A percentile compares a stretch with the other conserved stretches of the same genome.
Evolutionary conservation across 805 yeast species (phyloP).

Genomic region (Nakazawaea wickerhamii): DNA sequence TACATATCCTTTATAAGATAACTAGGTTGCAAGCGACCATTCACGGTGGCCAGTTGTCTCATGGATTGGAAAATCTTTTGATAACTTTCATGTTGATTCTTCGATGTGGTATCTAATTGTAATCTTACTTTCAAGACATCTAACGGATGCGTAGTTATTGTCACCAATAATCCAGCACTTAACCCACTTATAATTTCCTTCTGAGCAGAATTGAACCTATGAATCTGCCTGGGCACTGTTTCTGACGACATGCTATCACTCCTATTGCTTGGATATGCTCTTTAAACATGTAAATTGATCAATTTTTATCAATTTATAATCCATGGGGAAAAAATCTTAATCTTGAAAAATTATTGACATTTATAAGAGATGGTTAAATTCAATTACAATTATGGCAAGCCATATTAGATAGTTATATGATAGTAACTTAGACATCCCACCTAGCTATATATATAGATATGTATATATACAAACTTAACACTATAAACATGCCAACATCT

Average conservation of each 20-base stretch:
- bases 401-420: too few species aligned
- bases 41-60: slow-evolving; percentile 14
- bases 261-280: too few species aligned
- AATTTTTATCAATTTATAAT: too few species aligned
- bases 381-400: too few species aligned
- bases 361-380: too few species aligned
- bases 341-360: too few species aligned
- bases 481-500: not conserved
- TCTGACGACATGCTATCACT: not conserved
- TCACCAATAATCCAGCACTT: slow-evolving; percentile 75
- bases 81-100: slow-evolving; percentile 25
- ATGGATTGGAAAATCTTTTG: slow-evolving; percentile 19
- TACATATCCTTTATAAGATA: slow-evolving; percentile 36
- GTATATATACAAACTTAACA: slow-evolving; percentile 7
- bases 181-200: slow-evolving; percentile 68
- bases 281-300: too few species aligned
- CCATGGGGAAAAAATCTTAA: too few species aligned
- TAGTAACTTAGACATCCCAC: not conserved
- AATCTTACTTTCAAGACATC: slow-evolving; percentile 81
- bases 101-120: slow-evolving; percentile 49
- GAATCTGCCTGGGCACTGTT: not conserved
- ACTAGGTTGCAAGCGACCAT: slow-evolving; percentile 11
- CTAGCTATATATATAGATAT: slow-evolving; percentile 8
- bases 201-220: slow-evolving; percentile 21
- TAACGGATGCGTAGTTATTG: slow-evolving; percentile 80